Evolutionary conservation across 202 grass and related monocot genomes (phyloP).

Genomic region (Saccharum hybrid): DNA sequence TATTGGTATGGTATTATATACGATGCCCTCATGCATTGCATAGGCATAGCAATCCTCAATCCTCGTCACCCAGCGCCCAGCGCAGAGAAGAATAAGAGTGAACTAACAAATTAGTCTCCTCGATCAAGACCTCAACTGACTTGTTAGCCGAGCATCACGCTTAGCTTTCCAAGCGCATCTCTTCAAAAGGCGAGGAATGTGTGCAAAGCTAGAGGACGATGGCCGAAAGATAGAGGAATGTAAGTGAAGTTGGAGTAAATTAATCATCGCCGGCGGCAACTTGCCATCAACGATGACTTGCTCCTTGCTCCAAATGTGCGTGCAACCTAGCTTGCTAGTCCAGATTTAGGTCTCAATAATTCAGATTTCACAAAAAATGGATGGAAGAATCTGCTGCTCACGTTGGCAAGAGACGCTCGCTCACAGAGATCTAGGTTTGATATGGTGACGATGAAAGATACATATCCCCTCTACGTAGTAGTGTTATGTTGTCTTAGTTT

Average conservation of each 20-base stretch:
- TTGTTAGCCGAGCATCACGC: neutral
- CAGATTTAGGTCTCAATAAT: neutral
- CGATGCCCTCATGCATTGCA: neutral
- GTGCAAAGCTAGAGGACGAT: conserved; percentile 10
- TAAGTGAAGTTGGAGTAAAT: conserved; percentile 2
- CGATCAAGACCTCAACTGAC: neutral
- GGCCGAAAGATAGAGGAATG: neutral
- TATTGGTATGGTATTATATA: neutral
- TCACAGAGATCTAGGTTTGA: neutral
- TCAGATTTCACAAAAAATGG: neutral
- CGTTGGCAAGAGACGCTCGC: neutral
- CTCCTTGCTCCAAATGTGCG: conserved; percentile 30
- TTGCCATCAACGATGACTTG: neutral
- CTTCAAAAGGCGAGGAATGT: conserved; percentile 33
- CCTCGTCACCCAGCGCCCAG: neutral
- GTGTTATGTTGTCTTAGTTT: neutral
- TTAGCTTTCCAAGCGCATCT: neutral
- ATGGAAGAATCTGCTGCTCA: neutral
- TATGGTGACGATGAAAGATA: neutral
- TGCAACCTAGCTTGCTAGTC: conserved; percentile 2
- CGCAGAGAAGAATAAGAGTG: too few species aligned
- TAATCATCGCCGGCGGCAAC: neutral
- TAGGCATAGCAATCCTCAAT: neutral
- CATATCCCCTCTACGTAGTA: neutral
- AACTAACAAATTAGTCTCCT: neutral